Evolutionary conservation across 2,329 filamentous ascomycete genomes (phyloP), one percentile per base, ranked within the genome.

Genomic region (Aspergillus nomiae): DNA sequence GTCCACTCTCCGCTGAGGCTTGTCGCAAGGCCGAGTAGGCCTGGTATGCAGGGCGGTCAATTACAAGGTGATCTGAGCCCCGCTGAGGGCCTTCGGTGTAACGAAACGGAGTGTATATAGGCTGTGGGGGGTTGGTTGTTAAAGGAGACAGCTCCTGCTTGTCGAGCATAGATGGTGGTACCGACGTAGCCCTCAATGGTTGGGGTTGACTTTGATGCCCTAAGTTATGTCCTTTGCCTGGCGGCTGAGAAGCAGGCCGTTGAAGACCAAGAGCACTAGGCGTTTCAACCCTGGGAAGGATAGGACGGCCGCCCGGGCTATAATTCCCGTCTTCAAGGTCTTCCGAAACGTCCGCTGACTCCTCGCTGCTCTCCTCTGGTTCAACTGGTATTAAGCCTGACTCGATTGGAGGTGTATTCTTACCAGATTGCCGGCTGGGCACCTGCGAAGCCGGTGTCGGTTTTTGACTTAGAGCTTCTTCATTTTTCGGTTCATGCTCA

Each of bases 281-380:
- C 9, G 68, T 69, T 45, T 69, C 60, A 34, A 71, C 66, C 34
- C 70, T 71, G 63, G 70, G 67, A 21, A 83, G 64, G 12, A 83
- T 78, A 11, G 85, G 84, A 36, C 85, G 76, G 9, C 85, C 85
- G 26, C 84, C 85, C 24, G 84, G 83, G 64, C 84, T 86, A 63
- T 85, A 86, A 45, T 78, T 74, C 46, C 74, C 71, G 63, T 74
- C 76, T 62, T 74, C 73, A 16, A 46, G 48, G 34, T 71, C 70
- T 36, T 69, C 68, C 16, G 36, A 8, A 10, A 43, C 43, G 41
- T 63, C 63, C 24, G 59, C 19, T n/a, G 65, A n/a, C 59, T 48
- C 28, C 58, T 48, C 8, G 58, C 59, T 38, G 43, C 38, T 38
- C 3, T 69, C 66, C 53, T 77, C 74, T 24, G 69, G 63, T 30